These are phyloP conservation scores for Lentinula raphanica DNA, from an alignment of 768 basidiomycete species.

Conservation along the genomic window DNA sequence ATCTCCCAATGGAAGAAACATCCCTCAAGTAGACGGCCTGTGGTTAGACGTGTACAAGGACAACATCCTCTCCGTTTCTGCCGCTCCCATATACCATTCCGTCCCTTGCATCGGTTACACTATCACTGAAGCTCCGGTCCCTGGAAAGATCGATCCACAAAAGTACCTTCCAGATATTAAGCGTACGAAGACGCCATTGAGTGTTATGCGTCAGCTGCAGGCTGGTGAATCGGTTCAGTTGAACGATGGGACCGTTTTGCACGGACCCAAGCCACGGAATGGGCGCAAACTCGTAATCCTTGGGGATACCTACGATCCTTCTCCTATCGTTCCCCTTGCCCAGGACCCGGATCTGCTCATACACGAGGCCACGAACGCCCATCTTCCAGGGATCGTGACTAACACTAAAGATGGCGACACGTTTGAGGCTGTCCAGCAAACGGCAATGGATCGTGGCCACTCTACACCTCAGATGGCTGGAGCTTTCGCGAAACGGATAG, in stretches of 20 bases:
- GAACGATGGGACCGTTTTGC: conserved; percentile 65
- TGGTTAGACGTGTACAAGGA: conserved; percentile 67
- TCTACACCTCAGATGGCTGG: conserved; percentile 92
- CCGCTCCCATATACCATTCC: conserved; percentile 75
- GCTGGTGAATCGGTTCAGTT: conserved; percentile 59
- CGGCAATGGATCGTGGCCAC: conserved; percentile 75
- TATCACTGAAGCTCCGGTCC: conserved; percentile 60
- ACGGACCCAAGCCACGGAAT: conserved; percentile 56
- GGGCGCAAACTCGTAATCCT: conserved; percentile 79
- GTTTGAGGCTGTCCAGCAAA: conserved; percentile 52
- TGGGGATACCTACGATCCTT: conserved; percentile 82
- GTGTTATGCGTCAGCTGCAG: conserved; percentile 62
- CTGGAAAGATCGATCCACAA: conserved; percentile 71
- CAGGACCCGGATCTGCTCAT: conserved; percentile 66
- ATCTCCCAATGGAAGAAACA: conserved; percentile 55
- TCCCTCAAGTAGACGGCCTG: conserved; percentile 49
- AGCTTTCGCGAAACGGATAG: conserved; percentile 62
- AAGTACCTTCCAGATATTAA: conserved; percentile 64
- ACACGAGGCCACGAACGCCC: conserved; percentile 89
- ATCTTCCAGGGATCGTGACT: conserved; percentile 60
- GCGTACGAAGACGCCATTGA: conserved; percentile 65
- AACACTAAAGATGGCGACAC: conserved; percentile 59
- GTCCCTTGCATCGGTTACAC: conserved; percentile 81
- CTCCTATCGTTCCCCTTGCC: conserved; percentile 57
- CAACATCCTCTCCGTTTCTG: conserved; percentile 55